Evolutionary conservation across 768 basidiomycete species (phyloP).

Genomic region (Dictyophora rubrovolvata): DNA sequence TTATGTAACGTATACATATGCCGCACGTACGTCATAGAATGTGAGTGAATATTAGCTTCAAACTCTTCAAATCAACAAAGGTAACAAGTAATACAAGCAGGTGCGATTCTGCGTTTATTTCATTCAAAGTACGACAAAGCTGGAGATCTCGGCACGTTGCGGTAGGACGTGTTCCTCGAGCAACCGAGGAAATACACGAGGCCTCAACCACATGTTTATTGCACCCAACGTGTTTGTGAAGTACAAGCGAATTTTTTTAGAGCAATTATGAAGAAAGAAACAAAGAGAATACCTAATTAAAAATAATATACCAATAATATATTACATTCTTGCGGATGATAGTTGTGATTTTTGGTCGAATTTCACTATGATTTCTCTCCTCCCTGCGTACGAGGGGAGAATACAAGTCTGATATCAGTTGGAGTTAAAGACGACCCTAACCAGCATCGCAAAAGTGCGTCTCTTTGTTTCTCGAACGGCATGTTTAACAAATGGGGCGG

Average conservation of each 20-base stretch:
- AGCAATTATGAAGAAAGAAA: background rate
- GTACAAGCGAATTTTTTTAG: background rate
- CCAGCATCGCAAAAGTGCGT: conserved; percentile 21
- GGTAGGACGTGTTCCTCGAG: no score
- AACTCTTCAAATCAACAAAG: no score
- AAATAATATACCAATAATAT: background rate
- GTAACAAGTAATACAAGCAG: no score
- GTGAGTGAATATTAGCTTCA: no score
- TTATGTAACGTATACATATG: no score
- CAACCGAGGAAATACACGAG: no score
- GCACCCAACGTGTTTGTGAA: no score
- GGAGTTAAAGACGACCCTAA: conserved; percentile 4
- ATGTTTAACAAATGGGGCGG: conserved; percentile 25
- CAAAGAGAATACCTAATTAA: background rate
- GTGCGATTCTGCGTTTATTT: no score
- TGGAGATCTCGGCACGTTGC: no score
- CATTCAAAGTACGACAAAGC: no score
- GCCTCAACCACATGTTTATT: no score
- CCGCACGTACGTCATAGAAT: no score
- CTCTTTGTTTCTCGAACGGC: conserved; percentile 25
- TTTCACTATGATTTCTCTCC: background rate
- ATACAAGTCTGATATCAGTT: background rate
- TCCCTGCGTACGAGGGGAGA: background rate
- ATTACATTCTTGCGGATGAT: background rate
- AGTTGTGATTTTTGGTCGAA: background rate